phyloP scores from a whole-genome alignment of 352 stramenopile species.

The Labyrinthula sp. region DNA sequence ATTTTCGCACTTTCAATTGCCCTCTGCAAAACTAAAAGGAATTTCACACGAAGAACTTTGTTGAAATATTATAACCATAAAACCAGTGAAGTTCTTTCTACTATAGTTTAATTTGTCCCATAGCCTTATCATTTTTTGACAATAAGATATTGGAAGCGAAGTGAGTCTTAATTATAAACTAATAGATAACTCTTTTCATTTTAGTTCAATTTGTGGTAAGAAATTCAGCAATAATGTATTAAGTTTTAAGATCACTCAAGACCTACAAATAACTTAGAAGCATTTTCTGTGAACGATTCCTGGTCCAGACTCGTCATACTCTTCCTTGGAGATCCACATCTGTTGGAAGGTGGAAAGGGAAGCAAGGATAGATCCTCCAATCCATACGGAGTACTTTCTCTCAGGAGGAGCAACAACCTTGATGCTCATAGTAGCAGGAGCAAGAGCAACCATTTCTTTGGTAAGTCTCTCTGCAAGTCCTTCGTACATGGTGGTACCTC shows the following conservation, averaged over 20 bases:
- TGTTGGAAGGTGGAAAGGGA: slow-evolving; percentile 91
- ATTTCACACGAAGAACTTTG: no score
- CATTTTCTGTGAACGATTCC: slow-evolving; percentile 90
- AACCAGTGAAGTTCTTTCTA: no score
- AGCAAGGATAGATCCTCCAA: slow-evolving; percentile 85
- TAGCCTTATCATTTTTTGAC: no score
- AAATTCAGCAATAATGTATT: no score
- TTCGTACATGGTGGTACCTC: slow-evolving; percentile 62
- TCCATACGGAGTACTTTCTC: slow-evolving; percentile 73
- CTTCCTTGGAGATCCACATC: slow-evolving; percentile 93
- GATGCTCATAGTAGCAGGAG: slow-evolving; percentile 68
- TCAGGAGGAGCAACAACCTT: slow-evolving; percentile 65
- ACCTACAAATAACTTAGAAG: slow-evolving; percentile 38
- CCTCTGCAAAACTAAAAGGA: no score
- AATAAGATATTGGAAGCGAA: no score
- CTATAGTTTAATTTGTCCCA: no score
- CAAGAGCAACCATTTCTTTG: slow-evolving; percentile 60
- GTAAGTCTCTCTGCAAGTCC: slow-evolving; percentile 60
- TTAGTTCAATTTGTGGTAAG: no score
- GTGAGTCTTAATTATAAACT: no score
- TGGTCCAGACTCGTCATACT: slow-evolving; percentile 90
- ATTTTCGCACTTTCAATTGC: no score
- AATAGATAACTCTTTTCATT: no score
- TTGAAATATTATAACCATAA: no score
- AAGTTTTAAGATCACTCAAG: slow-evolving; percentile 1